Percentiles rank a stretch among this genome's conserved stretches.
Evolutionary conservation across 2,329 filamentous ascomycete species (phyloP).

Genomic region (Fusarium ambrosium): DNA sequence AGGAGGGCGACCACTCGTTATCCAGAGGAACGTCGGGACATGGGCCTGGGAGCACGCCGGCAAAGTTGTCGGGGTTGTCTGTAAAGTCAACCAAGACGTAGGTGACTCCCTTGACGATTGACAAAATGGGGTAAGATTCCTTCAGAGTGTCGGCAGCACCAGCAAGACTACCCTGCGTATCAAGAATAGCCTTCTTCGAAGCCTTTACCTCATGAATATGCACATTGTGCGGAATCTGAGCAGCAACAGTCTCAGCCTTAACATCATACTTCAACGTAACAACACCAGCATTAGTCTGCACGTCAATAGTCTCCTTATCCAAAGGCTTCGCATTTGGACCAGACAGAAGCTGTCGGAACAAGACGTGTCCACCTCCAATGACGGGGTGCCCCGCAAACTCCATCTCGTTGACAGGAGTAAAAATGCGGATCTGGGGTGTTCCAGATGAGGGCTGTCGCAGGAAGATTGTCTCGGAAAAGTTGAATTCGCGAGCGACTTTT

Average conservation of each 20-base stretch:
- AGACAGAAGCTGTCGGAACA: constrained; percentile 16
- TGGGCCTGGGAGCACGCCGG: constrained; percentile 3
- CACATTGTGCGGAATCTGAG: constrained; percentile 28
- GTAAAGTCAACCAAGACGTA: constrained; percentile 15
- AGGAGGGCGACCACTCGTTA: background rate
- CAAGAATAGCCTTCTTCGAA: background rate
- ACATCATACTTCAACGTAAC: constrained; percentile 18
- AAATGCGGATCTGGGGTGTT: constrained; percentile 19
- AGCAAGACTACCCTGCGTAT: background rate
- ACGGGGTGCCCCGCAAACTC: constrained; percentile 33
- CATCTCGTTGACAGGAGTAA: constrained; percentile 33
- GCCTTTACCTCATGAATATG: constrained; percentile 15
- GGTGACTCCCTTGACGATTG: constrained; percentile 6
- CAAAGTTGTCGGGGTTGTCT: constrained; percentile 9
- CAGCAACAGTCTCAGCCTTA: constrained; percentile 11
- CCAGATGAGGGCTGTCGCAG: background rate
- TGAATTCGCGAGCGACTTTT: constrained; percentile 28
- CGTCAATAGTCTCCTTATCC: background rate
- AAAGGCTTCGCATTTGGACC: background rate
- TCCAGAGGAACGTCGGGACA: background rate
- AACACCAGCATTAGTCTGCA: background rate
- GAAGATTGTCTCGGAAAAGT: constrained; percentile 31
- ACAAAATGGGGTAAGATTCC: constrained; percentile 5
- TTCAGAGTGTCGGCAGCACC: background rate
- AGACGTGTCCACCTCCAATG: constrained; percentile 26